Conservation (phyloP, 192 early-diverging fungal genomes). For the Coemansia biformis region DNA sequence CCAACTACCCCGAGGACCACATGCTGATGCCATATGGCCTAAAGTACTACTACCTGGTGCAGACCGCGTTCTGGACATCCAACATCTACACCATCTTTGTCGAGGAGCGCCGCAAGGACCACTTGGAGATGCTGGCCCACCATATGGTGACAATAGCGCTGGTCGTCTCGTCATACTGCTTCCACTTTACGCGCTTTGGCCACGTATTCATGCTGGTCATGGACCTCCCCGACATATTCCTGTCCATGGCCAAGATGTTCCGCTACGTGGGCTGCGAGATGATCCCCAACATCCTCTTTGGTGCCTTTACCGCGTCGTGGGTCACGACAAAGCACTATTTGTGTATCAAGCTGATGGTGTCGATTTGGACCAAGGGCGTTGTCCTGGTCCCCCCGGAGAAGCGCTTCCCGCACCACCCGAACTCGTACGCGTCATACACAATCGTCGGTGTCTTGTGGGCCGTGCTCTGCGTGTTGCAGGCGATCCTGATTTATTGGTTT, state of each 20-base stretch:
- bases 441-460: conserved; percentile 51
- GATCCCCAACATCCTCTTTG: conserved; percentile 67
- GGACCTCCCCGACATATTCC: conserved; percentile 56
- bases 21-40: conserved; percentile 36
- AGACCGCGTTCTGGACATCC: conserved; percentile 48
- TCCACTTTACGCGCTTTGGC: conserved; percentile 54
- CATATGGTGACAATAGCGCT: conserved; percentile 52
- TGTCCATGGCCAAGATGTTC: conserved; percentile 66
- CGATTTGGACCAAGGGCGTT: conserved; percentile 53
- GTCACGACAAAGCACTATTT: conserved; percentile 68
- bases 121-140: conserved; percentile 49
- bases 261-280: conserved; percentile 62
- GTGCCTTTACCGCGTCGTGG: conserved; percentile 70
- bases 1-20: conserved; percentile 50
- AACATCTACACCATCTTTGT: conserved; percentile 49
- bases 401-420: conserved; percentile 54
- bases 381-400: conserved; percentile 51
- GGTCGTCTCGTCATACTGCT: conserved; percentile 44
- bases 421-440: conserved; percentile 50
- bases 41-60: conserved; percentile 52
- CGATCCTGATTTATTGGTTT: conserved; percentile 75
- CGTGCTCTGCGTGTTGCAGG: conserved; percentile 59
- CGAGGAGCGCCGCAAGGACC: conserved; percentile 53
- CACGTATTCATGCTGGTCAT: conserved; percentile 51
- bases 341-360: conserved; percentile 63